These are phyloP conservation scores for Dentipellis sp. DNA, from an alignment of 768 basidiomycete species.

Conservation along the genomic window DNA sequence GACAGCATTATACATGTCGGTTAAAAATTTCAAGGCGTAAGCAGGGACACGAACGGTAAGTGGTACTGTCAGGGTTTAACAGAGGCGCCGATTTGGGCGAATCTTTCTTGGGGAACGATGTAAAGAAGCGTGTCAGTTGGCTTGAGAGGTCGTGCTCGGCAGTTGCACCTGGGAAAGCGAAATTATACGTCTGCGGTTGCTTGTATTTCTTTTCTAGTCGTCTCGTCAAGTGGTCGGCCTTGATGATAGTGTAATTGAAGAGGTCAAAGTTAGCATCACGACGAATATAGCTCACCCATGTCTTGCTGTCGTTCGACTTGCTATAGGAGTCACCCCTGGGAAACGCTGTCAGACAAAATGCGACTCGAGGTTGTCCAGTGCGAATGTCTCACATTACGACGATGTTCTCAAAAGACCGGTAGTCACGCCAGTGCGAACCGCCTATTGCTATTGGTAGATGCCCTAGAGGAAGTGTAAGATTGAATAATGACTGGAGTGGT, in stretches of 20 bases:
- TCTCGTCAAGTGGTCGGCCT: not conserved
- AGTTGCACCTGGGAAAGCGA: conserved; percentile 16
- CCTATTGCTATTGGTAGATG: not conserved
- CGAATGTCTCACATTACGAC: not conserved
- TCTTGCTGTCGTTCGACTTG: not conserved
- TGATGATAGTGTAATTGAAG: not conserved
- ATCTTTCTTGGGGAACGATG: not conserved
- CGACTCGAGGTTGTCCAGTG: not conserved
- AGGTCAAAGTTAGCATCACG: not conserved
- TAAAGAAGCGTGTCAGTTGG: conserved; percentile 14
- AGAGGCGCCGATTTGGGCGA: not conserved
- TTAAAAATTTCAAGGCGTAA: not conserved
- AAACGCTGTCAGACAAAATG: not conserved
- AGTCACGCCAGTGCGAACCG: not conserved
- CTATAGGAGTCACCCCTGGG: not conserved
- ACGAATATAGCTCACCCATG: not conserved
- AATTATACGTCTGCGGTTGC: conserved; percentile 8
- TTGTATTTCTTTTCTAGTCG: not conserved
- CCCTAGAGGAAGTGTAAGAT: not conserved
- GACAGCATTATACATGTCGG: not conserved
- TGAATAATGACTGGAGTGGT: not conserved
- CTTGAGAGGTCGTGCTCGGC: conserved; percentile 16
- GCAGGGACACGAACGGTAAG: not conserved
- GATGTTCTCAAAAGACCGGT: not conserved
- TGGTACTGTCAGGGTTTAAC: conserved; percentile 4